phyloP scores from a whole-genome alignment of 768 basidiomycete species.

The Sarcodon sp. region DNA sequence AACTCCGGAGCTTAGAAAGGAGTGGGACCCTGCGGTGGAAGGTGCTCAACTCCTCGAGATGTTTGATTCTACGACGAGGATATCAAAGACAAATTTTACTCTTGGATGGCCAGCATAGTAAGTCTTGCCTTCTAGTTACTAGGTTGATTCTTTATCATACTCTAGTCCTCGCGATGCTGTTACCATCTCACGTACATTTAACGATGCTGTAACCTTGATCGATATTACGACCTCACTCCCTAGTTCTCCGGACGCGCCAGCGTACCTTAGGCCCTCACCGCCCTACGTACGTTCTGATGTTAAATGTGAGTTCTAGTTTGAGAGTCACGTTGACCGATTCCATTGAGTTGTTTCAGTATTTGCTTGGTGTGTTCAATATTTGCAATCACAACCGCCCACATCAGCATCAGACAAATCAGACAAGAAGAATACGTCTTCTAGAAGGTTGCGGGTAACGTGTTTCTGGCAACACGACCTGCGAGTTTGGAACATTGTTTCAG shows the following conservation, averaged over 20 bases:
- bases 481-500: constrained; percentile 70
- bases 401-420: constrained; percentile 5
- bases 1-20: constrained; percentile 78
- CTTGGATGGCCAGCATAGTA: constrained; percentile 97
- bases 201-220: constrained; percentile 72
- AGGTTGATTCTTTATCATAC: background rate
- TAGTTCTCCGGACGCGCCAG: constrained; percentile 80
- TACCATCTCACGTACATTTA: constrained; percentile 79
- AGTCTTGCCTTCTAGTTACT: constrained; percentile 17
- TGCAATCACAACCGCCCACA: constrained; percentile 20
- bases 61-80: constrained; percentile 75
- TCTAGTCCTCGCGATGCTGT: constrained; percentile 87
- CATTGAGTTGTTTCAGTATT: constrained; percentile 37
- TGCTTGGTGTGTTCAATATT: constrained; percentile 86
- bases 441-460: constrained; percentile 65
- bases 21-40: constrained; percentile 93
- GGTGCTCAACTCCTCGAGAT: constrained; percentile 72
- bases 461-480: constrained; percentile 95
- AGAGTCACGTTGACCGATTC: background rate
- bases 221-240: constrained; percentile 92
- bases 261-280: constrained; percentile 82
- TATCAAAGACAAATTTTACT: constrained; percentile 83
- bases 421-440: background rate
- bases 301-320: constrained; percentile 32
- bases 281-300: constrained; percentile 88